phyloP scores from a whole-genome alignment of 441 rosid genomes.

The Metrosideros polymorpha region DNA sequence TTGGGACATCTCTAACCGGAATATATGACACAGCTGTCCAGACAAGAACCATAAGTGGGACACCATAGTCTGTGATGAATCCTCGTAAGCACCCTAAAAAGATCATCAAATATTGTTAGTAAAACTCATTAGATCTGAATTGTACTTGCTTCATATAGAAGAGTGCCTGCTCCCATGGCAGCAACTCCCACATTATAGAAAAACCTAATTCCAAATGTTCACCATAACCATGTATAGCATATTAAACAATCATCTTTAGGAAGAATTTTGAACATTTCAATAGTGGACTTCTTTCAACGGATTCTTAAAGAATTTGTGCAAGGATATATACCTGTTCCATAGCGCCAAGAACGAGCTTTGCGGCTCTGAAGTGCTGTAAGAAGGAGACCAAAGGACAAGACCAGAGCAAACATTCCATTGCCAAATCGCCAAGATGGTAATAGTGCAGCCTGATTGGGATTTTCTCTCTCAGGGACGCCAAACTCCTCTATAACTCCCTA shows the following conservation, averaged over 20 bases:
- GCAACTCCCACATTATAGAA: neutral
- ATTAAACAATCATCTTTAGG: neutral
- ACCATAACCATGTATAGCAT: neutral
- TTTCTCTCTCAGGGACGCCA: slow-evolving; percentile 54
- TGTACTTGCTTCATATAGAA: neutral
- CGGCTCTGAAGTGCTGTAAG: slow-evolving; percentile 65
- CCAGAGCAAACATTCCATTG: slow-evolving; percentile 80
- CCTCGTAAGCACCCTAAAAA: slow-evolving; percentile 61
- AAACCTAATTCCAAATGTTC: neutral
- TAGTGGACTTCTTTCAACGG: neutral
- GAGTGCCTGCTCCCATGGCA: neutral
- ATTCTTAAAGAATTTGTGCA: neutral
- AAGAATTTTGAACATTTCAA: neutral
- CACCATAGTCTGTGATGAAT: slow-evolving; percentile 69
- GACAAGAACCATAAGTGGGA: slow-evolving; percentile 66
- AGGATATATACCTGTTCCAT: slow-evolving; percentile 45
- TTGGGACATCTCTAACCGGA: slow-evolving; percentile 56
- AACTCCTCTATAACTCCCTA: slow-evolving; percentile 80
- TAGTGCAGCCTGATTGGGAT: slow-evolving; percentile 40
- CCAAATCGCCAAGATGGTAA: slow-evolving; percentile 70
- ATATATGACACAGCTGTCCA: slow-evolving; percentile 73
- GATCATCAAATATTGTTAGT: neutral
- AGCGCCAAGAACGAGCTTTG: slow-evolving; percentile 77
- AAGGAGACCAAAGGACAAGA: slow-evolving; percentile 67
- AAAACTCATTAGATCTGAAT: neutral